These are phyloP conservation scores for Stachybotrys chlorohalonatus DNA, from an alignment of 2,329 filamentous ascomycete species.

Conservation along the genomic window DNA sequence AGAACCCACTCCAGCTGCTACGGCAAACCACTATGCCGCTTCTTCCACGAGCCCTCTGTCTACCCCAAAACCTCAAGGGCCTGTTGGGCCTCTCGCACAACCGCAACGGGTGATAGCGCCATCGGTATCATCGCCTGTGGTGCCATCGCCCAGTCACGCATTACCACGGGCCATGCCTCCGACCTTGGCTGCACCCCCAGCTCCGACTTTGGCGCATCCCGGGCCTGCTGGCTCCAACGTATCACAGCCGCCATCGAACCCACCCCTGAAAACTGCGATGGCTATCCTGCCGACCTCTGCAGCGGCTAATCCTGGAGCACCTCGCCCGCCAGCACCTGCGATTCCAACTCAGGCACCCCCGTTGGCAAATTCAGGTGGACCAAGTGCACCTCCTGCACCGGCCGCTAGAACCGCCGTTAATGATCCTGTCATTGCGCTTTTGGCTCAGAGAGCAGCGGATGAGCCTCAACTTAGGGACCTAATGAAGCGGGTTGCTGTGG, in stretches of 20 bases:
- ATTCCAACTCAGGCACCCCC: slow-evolving; percentile 10
- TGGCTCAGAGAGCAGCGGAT: slow-evolving; percentile 66
- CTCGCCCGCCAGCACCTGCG: slow-evolving; percentile 6
- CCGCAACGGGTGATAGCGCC: background rate
- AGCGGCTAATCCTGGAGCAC: background rate
- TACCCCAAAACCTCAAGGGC: background rate
- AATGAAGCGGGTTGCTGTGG: slow-evolving; percentile 76
- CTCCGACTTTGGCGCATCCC: background rate
- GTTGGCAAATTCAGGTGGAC: slow-evolving; percentile 2
- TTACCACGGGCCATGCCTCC: slow-evolving; percentile 7
- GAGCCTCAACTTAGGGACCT: slow-evolving; percentile 65
- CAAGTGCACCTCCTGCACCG: slow-evolving; percentile 7
- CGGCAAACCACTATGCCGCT: slow-evolving; percentile 7
- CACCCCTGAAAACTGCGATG: background rate
- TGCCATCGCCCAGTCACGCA: background rate
- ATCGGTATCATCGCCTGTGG: background rate
- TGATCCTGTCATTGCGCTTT: slow-evolving; percentile 72
- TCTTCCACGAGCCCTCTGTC: slow-evolving; percentile 1
- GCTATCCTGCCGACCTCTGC: background rate
- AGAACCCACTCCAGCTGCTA: background rate
- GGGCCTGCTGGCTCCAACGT: slow-evolving; percentile 2
- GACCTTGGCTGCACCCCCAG: slow-evolving; percentile 10
- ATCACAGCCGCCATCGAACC: background rate
- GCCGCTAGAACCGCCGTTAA: slow-evolving; percentile 21
- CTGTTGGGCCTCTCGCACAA: background rate